Evolutionary conservation across 83 land plant genomes (phyloP).

Genomic region (Picea mariana): DNA sequence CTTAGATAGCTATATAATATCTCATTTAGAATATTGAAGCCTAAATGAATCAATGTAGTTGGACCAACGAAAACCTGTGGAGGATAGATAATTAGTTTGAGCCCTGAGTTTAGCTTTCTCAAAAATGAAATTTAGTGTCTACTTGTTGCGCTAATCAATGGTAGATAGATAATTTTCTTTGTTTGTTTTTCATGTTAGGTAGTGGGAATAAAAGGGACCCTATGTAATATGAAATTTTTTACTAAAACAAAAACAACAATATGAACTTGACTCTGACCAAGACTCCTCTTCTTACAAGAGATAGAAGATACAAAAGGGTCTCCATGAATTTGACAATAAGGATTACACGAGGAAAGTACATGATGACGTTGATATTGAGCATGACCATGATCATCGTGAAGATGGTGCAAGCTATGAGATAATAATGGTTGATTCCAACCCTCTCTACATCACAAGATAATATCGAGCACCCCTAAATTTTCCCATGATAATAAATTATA

Average conservation of each 20-base stretch:
- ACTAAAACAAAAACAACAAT: neutral
- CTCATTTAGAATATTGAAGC: too few species aligned
- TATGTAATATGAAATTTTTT: neutral
- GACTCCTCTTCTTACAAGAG: neutral
- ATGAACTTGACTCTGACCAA: neutral
- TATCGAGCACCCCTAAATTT: conserved; percentile 42
- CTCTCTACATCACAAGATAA: neutral
- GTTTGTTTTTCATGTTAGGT: neutral
- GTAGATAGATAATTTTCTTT: neutral
- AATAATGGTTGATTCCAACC: neutral
- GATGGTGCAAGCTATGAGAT: conserved; percentile 1
- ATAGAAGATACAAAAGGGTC: neutral
- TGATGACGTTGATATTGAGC: neutral
- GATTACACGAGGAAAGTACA: neutral
- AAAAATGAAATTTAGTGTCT: too few species aligned
- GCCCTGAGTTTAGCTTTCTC: too few species aligned
- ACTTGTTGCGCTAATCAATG: too few species aligned
- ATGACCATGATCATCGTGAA: neutral
- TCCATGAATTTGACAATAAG: neutral
- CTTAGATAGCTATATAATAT: too few species aligned
- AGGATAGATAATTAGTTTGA: too few species aligned
- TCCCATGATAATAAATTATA: conserved; percentile 7
- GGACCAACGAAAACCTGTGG: too few species aligned
- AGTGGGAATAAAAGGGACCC: neutral
- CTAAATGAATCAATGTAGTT: too few species aligned